These are phyloP conservation scores for Diaporthe citrichinensis DNA, from an alignment of 2,329 filamentous ascomycete species.

Conservation along the genomic window DNA sequence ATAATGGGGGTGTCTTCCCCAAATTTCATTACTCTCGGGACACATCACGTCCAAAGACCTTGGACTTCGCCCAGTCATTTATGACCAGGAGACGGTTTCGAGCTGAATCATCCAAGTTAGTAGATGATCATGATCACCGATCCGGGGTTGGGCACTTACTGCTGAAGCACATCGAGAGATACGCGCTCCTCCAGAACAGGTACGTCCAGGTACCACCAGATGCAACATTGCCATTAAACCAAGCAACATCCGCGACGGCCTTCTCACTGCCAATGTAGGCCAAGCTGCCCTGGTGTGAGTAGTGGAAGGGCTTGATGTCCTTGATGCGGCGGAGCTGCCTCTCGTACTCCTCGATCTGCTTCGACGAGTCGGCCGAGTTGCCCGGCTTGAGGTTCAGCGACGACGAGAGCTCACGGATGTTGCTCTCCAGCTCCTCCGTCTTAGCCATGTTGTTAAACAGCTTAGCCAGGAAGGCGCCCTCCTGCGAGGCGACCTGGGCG, in stretches of 20 bases:
- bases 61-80: conserved; percentile 97
- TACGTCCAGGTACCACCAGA: conserved; percentile 95
- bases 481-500: conserved; percentile 95
- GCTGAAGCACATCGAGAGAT: conserved; percentile 99
- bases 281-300: conserved; percentile 96
- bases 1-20: not conserved
- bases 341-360: conserved; percentile 88
- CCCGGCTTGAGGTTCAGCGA: conserved; percentile 72
- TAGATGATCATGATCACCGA: conserved; percentile 41
- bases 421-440: conserved; percentile 84
- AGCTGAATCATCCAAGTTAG: conserved; percentile 63
- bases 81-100: conserved; percentile 94
- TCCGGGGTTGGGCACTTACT: conserved; percentile 73
- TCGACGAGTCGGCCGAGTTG: conserved; percentile 76
- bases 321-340: conserved; percentile 90
- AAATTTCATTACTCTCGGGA: conserved; percentile 76
- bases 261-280: conserved; percentile 98
- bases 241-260: conserved; percentile 96
- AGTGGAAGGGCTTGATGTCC: conserved; percentile 97
- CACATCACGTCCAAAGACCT: conserved; percentile 95
- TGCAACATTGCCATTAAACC: conserved; percentile 97
- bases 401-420: conserved; percentile 79
- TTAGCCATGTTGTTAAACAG: conserved; percentile 99
- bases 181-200: conserved; percentile 98
- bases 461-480: conserved; percentile 93